phyloP scores from a whole-genome alignment of 75 land plant species.

The Selaginella moellendorffii region DNA sequence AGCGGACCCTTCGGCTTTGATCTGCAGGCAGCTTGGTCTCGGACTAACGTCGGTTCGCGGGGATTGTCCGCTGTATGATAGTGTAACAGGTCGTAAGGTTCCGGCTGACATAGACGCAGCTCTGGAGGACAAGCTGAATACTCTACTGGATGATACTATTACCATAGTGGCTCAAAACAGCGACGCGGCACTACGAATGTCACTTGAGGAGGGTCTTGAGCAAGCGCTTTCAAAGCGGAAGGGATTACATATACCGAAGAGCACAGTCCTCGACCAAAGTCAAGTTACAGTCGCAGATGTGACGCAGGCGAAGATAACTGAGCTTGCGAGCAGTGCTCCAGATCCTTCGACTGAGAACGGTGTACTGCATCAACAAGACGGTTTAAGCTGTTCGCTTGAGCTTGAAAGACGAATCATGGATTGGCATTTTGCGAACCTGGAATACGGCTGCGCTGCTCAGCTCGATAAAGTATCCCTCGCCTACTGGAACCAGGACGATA shows the following conservation, averaged over 20 bases:
- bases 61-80: conserved; percentile 92
- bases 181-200: conserved; percentile 67
- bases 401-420: conserved; percentile 92
- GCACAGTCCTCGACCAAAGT: not conserved
- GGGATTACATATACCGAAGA: not conserved
- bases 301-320: not conserved
- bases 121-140: conserved; percentile 82
- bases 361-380: not conserved
- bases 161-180: conserved; percentile 77
- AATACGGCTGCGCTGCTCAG: conserved; percentile 93
- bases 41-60: conserved; percentile 46
- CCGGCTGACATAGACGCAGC: conserved; percentile 74
- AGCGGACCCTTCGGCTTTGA: conserved; percentile 82
- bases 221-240: conserved; percentile 58
- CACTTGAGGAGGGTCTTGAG: conserved; percentile 89
- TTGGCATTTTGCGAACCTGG: conserved; percentile 94
- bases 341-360: too few species aligned
- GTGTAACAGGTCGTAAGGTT: conserved; percentile 65
- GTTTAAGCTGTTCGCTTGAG: conserved; percentile 1
- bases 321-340: not conserved
- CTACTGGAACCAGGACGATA: conserved; percentile 97
- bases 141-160: conserved; percentile 82
- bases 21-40: conserved; percentile 83
- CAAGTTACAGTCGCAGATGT: not conserved
- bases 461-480: conserved; percentile 84